Conservation (phyloP, 257 asterid genomes). For the Fraxinus excelsior region DNA sequence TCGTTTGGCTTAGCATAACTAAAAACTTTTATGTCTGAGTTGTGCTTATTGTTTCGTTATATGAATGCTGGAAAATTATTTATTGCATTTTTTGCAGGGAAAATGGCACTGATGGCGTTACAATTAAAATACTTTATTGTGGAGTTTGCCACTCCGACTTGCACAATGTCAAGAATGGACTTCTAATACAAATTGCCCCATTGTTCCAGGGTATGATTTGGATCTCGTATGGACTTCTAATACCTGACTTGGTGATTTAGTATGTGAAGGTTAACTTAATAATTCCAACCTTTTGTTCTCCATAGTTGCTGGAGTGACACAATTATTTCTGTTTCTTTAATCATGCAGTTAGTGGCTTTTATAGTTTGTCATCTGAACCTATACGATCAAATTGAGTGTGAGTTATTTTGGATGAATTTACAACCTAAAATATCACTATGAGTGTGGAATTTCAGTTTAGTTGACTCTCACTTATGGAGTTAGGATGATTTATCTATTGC, state of each 20-base stretch:
- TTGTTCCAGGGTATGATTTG: conserved; percentile 47
- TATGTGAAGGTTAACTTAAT: not conserved
- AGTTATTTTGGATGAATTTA: not conserved
- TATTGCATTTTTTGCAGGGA: not conserved
- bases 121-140: conserved; percentile 43
- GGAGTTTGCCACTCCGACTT: conserved; percentile 51
- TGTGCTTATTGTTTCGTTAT: not conserved
- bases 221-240: not conserved
- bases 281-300: not conserved
- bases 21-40: not conserved
- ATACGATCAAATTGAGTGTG: not conserved
- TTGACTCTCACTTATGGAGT: not conserved
- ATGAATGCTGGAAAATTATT: not conserved
- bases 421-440: not conserved
- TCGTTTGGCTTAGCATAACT: no score
- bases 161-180: conserved; percentile 41
- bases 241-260: not conserved
- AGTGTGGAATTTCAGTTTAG: no score
- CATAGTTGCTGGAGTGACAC: not conserved
- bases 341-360: not conserved
- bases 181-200: conserved; percentile 41
- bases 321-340: not conserved
- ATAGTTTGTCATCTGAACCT: not conserved
- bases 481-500: not conserved
- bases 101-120: conserved; percentile 36